phyloP scores from a whole-genome alignment of 1,284 basidiomycete species.

The Moesziomyces sp. region DNA sequence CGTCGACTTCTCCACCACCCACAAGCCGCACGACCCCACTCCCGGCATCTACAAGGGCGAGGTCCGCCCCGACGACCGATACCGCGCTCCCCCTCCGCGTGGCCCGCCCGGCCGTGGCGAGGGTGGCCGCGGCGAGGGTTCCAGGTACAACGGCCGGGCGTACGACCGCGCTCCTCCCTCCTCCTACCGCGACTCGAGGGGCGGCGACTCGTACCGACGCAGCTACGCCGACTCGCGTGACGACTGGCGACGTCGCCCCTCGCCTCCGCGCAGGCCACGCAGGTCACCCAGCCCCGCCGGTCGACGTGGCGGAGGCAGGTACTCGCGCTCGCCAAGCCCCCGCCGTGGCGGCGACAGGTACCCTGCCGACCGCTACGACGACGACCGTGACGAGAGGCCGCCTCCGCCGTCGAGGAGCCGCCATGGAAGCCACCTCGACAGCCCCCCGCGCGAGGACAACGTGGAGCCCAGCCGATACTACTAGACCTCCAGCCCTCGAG shows the following conservation, averaged over 20 bases:
- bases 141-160: slow-evolving; percentile 33
- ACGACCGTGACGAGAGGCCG: slow-evolving; percentile 30
- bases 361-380: slow-evolving; percentile 19
- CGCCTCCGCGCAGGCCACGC: slow-evolving; percentile 33
- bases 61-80: slow-evolving; percentile 57
- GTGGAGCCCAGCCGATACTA: slow-evolving; percentile 49
- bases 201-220: slow-evolving; percentile 35
- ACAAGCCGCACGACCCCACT: slow-evolving; percentile 91
- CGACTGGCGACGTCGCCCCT: slow-evolving; percentile 54
- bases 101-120: slow-evolving; percentile 8
- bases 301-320: slow-evolving; percentile 23
- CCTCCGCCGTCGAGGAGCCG: slow-evolving; percentile 30
- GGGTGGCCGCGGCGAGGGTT: slow-evolving; percentile 9
- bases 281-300: slow-evolving; percentile 39
- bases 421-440: slow-evolving; percentile 49
- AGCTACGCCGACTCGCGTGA: slow-evolving; percentile 45
- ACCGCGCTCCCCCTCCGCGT: slow-evolving; percentile 14
- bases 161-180: slow-evolving; percentile 26
- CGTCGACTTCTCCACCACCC: slow-evolving; percentile 95
- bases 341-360: slow-evolving; percentile 21
- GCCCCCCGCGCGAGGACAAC: slow-evolving; percentile 45
- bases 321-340: slow-evolving; percentile 49
- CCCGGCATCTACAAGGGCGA: slow-evolving; percentile 84
- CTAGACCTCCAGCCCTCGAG: not conserved
- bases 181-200: slow-evolving; percentile 21